Evolutionary conservation across 1,139 yeast species (phyloP), one percentile per base, ranked within the genome.

Genomic region (Geotrichum histeridarum): DNA sequence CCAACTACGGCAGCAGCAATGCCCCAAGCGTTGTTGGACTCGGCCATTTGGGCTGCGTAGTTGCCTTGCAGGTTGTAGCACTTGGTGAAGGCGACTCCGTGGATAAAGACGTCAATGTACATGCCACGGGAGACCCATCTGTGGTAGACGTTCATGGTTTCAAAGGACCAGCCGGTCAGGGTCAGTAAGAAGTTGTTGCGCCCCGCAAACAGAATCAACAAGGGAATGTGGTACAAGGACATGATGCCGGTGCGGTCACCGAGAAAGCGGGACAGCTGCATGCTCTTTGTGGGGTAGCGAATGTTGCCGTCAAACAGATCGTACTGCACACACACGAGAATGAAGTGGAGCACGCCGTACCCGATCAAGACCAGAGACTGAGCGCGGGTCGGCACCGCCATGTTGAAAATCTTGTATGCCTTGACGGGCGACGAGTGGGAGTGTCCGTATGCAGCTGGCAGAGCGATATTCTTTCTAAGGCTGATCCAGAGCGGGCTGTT

Each of bases 201-300:
- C 5, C 87, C 87, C 0, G 83, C 86, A 70, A 83, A 76, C 33
- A 80, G 64, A 36, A 81, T 70, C 37, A 83, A 65, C n/a, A 82
- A 63, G 0, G 86, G 87, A 61, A 79, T 68, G 60, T 80, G 67
- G 32, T 77, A 75, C 47, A 83, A 76, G 2, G 81, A 76, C 42
- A 84, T 64, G 35, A 82, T 74, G 33, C 88, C 86, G 0, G 84
- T 69, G 58, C 91, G 73, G 46, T 77, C 83, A 0, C 80, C 82
- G 56, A 75, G 66, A 60, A 67, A 75, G 54, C 59, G 65, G 27
- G 42, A 32, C 12, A 50, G 12, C 35, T 46, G 51, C 3, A 12
- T 11, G 12, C 32, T 14, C 12, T 30, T 14, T 15, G 50, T 12
- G 18, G 46, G 12, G 17, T 27, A 53, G 8, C 39, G 50, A 2